phyloP scores from a whole-genome alignment of 2,329 filamentous ascomycete species.

The Graphilbum fragrans region DNA sequence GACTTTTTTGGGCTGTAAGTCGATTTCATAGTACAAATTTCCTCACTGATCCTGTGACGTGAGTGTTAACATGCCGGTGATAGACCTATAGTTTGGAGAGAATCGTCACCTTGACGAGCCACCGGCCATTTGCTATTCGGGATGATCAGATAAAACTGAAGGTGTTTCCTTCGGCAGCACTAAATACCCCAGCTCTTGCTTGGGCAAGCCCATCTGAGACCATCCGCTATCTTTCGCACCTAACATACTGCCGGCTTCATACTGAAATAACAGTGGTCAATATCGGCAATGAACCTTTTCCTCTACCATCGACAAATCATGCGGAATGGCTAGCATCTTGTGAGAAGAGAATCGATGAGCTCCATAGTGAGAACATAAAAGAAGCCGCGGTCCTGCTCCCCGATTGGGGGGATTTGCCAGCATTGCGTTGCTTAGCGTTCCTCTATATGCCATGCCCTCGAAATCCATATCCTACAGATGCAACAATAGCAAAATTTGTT shows the following conservation, averaged over 20 bases:
- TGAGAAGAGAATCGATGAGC: background rate
- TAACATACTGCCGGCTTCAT: background rate
- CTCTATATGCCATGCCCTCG: conserved; percentile 2
- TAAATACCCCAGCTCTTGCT: background rate
- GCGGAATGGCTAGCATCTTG: background rate
- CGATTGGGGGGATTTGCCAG: background rate
- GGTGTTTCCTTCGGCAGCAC: background rate
- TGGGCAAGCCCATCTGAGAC: background rate
- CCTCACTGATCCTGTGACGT: background rate
- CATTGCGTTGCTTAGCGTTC: background rate
- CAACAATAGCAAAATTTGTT: background rate
- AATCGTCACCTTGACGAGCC: background rate
- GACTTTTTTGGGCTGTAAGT: background rate
- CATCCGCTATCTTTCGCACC: background rate
- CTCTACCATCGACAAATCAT: background rate
- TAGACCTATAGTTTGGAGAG: background rate
- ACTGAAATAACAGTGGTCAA: conserved; percentile 1
- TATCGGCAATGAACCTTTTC: background rate
- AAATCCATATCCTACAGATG: background rate
- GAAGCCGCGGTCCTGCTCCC: background rate
- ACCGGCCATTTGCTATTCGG: background rate
- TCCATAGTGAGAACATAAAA: background rate
- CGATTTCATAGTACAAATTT: background rate
- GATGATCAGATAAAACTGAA: background rate
- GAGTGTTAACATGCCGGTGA: background rate